phyloP scores from a whole-genome alignment of 148 eudicot species.

The Simmondsia chinensis region DNA sequence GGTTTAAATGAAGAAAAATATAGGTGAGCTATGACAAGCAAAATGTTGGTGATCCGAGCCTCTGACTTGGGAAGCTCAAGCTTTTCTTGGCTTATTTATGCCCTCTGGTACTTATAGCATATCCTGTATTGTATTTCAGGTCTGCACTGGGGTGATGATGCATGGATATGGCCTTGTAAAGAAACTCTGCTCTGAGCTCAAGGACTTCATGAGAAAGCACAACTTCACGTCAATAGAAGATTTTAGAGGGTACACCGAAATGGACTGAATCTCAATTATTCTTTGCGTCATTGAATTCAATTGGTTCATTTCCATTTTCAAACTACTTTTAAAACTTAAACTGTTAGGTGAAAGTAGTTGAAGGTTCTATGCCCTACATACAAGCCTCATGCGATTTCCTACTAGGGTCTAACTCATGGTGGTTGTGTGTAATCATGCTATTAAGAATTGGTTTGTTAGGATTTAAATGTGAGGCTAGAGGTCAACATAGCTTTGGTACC shows the following conservation, averaged over 20 bases:
- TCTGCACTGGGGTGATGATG: slow-evolving; percentile 99
- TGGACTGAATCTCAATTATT: not conserved
- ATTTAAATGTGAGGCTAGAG: too few species aligned
- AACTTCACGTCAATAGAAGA: slow-evolving; percentile 89
- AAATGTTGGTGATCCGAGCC: too few species aligned
- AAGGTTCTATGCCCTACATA: not conserved
- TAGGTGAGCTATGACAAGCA: too few species aligned
- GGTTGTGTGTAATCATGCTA: too few species aligned
- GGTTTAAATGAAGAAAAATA: too few species aligned
- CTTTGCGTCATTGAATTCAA: not conserved
- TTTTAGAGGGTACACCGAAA: slow-evolving; percentile 65
- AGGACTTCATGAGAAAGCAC: slow-evolving; percentile 92
- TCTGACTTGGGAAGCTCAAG: too few species aligned
- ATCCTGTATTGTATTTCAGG: slow-evolving; percentile 34
- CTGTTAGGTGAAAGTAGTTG: too few species aligned
- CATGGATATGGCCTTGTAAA: slow-evolving; percentile 83
- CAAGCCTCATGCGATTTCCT: too few species aligned
- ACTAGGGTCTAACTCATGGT: too few species aligned
- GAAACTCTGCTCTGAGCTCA: slow-evolving; percentile 76
- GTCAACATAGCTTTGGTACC: too few species aligned
- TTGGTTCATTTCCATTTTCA: slow-evolving; percentile 1
- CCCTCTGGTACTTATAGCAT: not conserved
- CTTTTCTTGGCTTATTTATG: not conserved
- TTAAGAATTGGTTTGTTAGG: too few species aligned
- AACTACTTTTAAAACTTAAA: not conserved